These are phyloP conservation scores for Lentithecium fluviatile DNA, from an alignment of 495 filamentous ascomycete genomes.

Conservation along the genomic window DNA sequence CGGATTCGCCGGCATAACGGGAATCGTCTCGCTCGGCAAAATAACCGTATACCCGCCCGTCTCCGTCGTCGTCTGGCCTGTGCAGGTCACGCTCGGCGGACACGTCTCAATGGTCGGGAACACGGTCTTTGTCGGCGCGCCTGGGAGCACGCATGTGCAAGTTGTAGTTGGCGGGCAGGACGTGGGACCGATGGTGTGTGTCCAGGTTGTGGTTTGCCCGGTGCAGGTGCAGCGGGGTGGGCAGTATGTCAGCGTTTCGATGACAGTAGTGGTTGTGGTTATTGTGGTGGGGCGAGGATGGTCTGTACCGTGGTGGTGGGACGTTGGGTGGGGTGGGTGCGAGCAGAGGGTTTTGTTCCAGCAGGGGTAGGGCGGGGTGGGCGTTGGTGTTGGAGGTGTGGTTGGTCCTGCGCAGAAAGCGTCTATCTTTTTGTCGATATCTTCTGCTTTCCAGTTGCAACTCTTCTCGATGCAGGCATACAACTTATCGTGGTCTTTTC, in stretches of 20 bases:
- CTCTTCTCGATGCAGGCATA: too few relatives aligned
- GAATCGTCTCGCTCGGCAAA: constrained; percentile 3
- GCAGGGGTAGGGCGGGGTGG: too few relatives aligned
- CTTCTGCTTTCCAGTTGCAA: too few relatives aligned
- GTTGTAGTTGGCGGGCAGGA: constrained; percentile 3
- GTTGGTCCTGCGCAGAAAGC: too few relatives aligned
- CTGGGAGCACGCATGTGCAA: constrained; percentile 11
- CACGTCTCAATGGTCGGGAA: neutral
- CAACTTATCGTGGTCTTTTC: too few relatives aligned
- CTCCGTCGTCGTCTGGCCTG: constrained; percentile 2
- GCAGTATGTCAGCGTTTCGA: constrained; percentile 4
- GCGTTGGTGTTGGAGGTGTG: too few relatives aligned
- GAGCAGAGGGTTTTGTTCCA: too few relatives aligned
- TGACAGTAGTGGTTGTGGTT: neutral
- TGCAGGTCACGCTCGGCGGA: constrained; percentile 8
- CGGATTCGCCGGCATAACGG: neutral
- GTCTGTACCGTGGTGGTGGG: too few relatives aligned
- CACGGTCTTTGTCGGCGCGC: neutral
- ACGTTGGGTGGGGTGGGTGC: too few relatives aligned
- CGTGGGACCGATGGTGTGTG: neutral
- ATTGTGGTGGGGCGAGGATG: too few relatives aligned
- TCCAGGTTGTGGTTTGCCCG: constrained; percentile 5
- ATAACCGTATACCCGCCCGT: neutral
- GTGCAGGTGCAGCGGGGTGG: neutral
- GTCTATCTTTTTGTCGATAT: too few relatives aligned